A percentile compares a stretch with the other conserved stretches of the same genome.
phyloP scores from a whole-genome alignment of 345 rosid genomes.

The Rhizophora mangle region DNA sequence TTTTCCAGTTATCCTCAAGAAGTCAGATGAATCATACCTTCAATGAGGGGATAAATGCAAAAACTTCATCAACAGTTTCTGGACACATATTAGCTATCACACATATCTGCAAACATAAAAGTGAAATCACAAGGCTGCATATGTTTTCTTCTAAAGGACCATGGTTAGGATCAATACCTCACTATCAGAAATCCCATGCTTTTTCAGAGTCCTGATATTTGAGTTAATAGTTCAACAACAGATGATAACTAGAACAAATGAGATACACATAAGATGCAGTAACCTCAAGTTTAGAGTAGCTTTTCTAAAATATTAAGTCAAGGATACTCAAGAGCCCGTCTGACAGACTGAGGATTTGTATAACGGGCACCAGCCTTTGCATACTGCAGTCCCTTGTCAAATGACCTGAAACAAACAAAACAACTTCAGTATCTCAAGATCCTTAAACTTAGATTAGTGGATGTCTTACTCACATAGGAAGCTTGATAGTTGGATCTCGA shows the following conservation, averaged over 20 bases:
- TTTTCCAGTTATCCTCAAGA: slow-evolving; percentile 1
- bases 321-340: slow-evolving; percentile 82
- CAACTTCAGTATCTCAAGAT: slow-evolving; percentile 12
- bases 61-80: slow-evolving; percentile 70
- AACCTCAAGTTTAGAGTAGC: neutral
- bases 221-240: slow-evolving; percentile 40
- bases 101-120: slow-evolving; percentile 55
- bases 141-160: slow-evolving; percentile 9
- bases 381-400: slow-evolving; percentile 60
- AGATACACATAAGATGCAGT: slow-evolving; percentile 6
- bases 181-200: slow-evolving; percentile 58
- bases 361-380: slow-evolving; percentile 44
- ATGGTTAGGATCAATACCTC: slow-evolving; percentile 55
- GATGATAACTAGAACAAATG: slow-evolving; percentile 13
- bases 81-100: slow-evolving; percentile 71
- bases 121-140: slow-evolving; percentile 20
- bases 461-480: slow-evolving; percentile 59
- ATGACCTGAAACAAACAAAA: slow-evolving; percentile 52
- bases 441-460: neutral
- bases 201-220: slow-evolving; percentile 47
- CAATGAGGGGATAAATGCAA: slow-evolving; percentile 71
- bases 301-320: slow-evolving; percentile 18
- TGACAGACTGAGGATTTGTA: slow-evolving; percentile 57
- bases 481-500: slow-evolving; percentile 69
- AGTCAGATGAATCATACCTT: slow-evolving; percentile 46